Evolutionary conservation across 805 yeast genomes (phyloP), one percentile per base, ranked within the genome.

Genomic region (Candida namnaoensis): DNA sequence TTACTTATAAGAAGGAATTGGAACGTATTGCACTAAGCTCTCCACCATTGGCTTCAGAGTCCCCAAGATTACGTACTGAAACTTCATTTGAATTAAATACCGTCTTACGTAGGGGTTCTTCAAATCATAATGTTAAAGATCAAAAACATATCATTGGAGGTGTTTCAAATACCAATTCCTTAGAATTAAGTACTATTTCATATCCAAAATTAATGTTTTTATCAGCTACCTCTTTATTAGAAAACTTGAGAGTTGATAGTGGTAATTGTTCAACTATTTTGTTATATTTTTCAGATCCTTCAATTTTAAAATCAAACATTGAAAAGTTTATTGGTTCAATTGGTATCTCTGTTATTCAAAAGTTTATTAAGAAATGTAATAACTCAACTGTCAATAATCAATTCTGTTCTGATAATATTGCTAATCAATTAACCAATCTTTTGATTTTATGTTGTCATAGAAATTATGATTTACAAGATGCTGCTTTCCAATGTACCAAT

Each of bases 11-110:
- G 36, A 50, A 50, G 0, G 75, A 76, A 26, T 68, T 91, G 35
- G 68, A 73, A 50, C 66, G 79, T 41, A 83, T 93, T 49, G 98
- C 99, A 1, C 76, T 82, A 57, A 84, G 75, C 54, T 74, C 97
- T 5, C 96, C 96, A 3, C 88, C 95, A 3, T 69, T 88, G 40
- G 95, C 95, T 0, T 80, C 93, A 3, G 95, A 85, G 51, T 66
- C 72, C 14, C 80, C 90, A 4, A 78, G 88, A 62, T 80, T 82
- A 55, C 80, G 88, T 54, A 82, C 91, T 11, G 99, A 93, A 57
- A 87, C 95, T 15, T 87, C 96, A 3, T 71, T 93, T 47, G 97
- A 93, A 53, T 72, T 93, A 68, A 93, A 93, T 56, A 82, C 96
- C 1, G 88, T 93, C 27, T 69, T 93, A 41, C 76, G 95, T 56